Evolutionary conservation across 306 rosid genomes (phyloP), one percentile per base, ranked within the genome.

Genomic region (Hylodesmum podocarpum): DNA sequence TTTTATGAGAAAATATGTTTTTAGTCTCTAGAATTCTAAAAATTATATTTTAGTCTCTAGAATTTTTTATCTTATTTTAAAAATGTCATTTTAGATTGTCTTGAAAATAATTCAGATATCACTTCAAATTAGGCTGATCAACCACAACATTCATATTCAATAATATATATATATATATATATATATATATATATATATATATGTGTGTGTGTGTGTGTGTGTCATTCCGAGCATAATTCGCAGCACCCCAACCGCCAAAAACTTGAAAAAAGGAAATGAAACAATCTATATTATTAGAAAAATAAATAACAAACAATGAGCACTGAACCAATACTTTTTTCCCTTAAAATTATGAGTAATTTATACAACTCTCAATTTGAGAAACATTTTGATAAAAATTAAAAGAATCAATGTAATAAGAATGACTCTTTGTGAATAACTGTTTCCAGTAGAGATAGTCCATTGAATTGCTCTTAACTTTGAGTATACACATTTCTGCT

Each of bases 321-420:
- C 66, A 27, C 51, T 22, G 58, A 28, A 53, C 43, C 39, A 21
- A 15, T 12, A 31, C 41, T 15, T 37, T 24, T 72, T 18, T 4
- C 6, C 19, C 57, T 34, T 40, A 51, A 65, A 50, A 80, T 53
- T 73, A 29, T 22, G 24, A 24, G 9, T 0, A 71, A 70, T 18
- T 66, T 24, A 21, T 46, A 70, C 65, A 61, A 39, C 59, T 25
- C 34, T 65, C 70, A 55, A 43, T 51, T 67, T 64, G 40, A 65
- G 37, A 65, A 39, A 53, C 18, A 66, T 9, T 72, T 78, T 27
- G 43, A 49, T 40, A 15, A 79, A 28, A 3, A 50, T 47, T 54
- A 34, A 69, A 68, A 81, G 39, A 81, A 55, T 46, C 44, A 58
- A 61, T 36, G 49, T 27, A 47, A 62, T 44, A 67, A 47, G 59